Percentiles rank a stretch among this genome's conserved stretches.
Conservation (phyloP, 306 rosid species). For the Myrica gale region DNA sequence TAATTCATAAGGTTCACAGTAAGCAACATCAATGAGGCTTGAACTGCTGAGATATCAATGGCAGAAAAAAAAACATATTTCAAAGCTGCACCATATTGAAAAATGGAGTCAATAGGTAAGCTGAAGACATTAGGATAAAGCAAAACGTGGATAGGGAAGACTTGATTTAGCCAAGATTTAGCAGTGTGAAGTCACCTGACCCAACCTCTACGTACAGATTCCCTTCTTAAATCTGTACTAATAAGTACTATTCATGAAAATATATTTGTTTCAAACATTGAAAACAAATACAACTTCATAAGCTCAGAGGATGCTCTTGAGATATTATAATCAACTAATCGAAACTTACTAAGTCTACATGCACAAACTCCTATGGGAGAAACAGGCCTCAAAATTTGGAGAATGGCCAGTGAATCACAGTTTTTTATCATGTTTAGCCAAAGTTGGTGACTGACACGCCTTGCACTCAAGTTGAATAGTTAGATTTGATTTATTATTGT, state of each 20-base stretch:
- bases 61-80: neutral
- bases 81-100: neutral
- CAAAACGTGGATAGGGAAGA: neutral
- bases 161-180: neutral
- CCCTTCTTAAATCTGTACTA: no score
- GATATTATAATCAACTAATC: no score
- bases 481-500: neutral
- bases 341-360: no score
- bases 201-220: neutral
- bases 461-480: neutral
- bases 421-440: neutral
- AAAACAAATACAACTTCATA: no score
- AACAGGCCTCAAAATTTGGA: neutral
- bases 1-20: neutral
- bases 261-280: no score
- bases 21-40: neutral
- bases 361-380: neutral
- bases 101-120: neutral
- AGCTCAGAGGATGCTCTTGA: no score
- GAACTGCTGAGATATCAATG: neutral
- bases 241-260: no score
- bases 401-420: neutral
- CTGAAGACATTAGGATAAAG: neutral
- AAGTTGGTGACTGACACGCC: neutral
- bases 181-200: neutral